Conservation (phyloP, 1,284 basidiomycete genomes). For the Cerioporus squamosus region DNA sequence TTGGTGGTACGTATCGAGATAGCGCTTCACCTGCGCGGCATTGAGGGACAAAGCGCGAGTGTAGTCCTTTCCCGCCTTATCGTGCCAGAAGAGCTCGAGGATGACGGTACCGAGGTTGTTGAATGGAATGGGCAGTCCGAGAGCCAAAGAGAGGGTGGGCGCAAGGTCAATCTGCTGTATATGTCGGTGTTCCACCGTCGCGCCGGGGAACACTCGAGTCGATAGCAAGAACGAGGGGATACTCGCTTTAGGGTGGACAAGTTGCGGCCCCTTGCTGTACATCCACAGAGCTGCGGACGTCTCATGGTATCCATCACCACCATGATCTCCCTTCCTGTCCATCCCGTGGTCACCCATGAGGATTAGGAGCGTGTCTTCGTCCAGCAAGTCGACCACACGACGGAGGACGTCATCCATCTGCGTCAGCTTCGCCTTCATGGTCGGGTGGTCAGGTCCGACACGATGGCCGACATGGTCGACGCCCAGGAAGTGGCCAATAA, state of each 20-base stretch:
- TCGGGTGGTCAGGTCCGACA: slow-evolving; percentile 87
- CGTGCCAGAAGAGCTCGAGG: slow-evolving; percentile 81
- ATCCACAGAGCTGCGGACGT: slow-evolving; percentile 91
- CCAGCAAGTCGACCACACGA: slow-evolving; percentile 68
- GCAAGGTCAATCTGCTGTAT: slow-evolving; percentile 96
- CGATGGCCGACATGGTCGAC: slow-evolving; percentile 98
- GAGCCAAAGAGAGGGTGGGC: slow-evolving; percentile 87
- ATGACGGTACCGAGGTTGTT: slow-evolving; percentile 93
- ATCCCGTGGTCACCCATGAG: slow-evolving; percentile 98
- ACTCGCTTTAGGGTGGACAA: slow-evolving; percentile 39
- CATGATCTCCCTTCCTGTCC: slow-evolving; percentile 95
- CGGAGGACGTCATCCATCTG: slow-evolving; percentile 88
- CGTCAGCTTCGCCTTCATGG: slow-evolving; percentile 83
- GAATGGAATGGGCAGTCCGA: slow-evolving; percentile 94
- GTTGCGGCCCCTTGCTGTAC: slow-evolving; percentile 73
- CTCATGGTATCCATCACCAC: slow-evolving; percentile 89
- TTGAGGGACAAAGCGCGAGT: slow-evolving; percentile 74
- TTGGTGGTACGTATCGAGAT: slow-evolving; percentile 77
- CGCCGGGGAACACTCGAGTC: slow-evolving; percentile 65
- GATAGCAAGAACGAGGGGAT: slow-evolving; percentile 57
- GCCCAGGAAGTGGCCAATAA: slow-evolving; percentile 95
- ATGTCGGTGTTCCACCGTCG: slow-evolving; percentile 58
- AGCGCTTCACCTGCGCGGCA: slow-evolving; percentile 76
- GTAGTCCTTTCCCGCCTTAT: slow-evolving; percentile 30
- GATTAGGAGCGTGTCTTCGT: slow-evolving; percentile 88